Evolutionary conservation across 805 yeast genomes (phyloP).

Genomic region (Zygoascus bituminiphila): DNA sequence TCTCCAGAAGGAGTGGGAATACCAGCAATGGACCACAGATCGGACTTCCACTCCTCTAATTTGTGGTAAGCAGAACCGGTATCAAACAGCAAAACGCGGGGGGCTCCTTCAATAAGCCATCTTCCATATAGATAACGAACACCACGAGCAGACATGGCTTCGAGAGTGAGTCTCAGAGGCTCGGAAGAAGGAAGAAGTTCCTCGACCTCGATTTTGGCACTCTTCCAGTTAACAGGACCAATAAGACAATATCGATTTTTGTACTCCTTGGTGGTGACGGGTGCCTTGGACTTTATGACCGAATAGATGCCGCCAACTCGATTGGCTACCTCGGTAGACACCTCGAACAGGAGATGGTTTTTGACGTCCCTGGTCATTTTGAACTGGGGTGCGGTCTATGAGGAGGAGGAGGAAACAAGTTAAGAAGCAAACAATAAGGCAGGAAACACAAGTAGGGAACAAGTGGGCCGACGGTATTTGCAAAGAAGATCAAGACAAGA

Average conservation of each 20-base stretch:
- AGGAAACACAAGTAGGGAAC: no score
- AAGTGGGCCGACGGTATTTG: no score
- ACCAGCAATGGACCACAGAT: constrained; percentile 83
- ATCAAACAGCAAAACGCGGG: constrained; percentile 84
- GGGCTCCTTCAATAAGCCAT: constrained; percentile 98
- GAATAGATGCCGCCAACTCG: constrained; percentile 97
- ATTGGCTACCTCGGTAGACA: constrained; percentile 96
- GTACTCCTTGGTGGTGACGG: constrained; percentile 91
- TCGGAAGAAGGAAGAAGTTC: constrained; percentile 44
- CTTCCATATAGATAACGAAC: constrained; percentile 80
- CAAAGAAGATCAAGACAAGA: no score
- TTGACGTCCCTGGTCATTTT: constrained; percentile 68
- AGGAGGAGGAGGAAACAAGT: no score
- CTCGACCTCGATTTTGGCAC: constrained; percentile 72
- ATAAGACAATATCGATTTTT: constrained; percentile 75
- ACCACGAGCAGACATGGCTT: constrained; percentile 76
- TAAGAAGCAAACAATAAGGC: no score
- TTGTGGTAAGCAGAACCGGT: constrained; percentile 59
- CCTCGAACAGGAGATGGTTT: constrained; percentile 82
- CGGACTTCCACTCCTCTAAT: constrained; percentile 90
- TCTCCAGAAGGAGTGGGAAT: constrained; percentile 92
- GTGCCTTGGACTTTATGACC: constrained; percentile 92
- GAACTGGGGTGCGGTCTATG: no score
- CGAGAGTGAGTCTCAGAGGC: constrained; percentile 52
- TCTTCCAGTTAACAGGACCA: constrained; percentile 73